These are phyloP conservation scores for Aureobasidium sp. DNA, from an alignment of 2,329 filamentous ascomycete genomes.

Conservation along the genomic window DNA sequence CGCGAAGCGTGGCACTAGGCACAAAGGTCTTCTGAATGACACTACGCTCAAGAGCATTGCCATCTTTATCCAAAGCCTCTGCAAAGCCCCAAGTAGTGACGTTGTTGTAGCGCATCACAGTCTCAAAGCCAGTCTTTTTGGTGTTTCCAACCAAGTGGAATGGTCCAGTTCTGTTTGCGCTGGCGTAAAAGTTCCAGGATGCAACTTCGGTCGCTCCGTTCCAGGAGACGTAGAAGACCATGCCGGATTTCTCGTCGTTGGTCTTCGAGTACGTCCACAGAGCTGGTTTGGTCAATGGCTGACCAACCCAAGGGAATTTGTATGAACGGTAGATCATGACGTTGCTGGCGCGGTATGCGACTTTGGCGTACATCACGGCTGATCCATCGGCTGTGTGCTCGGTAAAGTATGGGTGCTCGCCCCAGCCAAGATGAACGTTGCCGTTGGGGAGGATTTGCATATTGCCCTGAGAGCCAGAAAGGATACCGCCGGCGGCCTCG, in stretches of 20 bases:
- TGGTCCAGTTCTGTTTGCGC: conserved; percentile 29
- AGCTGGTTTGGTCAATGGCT: conserved; percentile 36
- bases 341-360: conserved; percentile 33
- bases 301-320: conserved; percentile 48
- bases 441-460: conserved; percentile 49
- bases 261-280: conserved; percentile 33
- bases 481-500: conserved; percentile 37
- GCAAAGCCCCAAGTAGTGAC: conserved; percentile 27
- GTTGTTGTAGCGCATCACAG: conserved; percentile 23
- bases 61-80: conserved; percentile 28
- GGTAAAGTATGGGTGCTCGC: conserved; percentile 38
- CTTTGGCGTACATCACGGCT: conserved; percentile 47
- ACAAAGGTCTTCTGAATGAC: conserved; percentile 32
- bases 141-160: conserved; percentile 34
- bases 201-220: conserved; percentile 45
- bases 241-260: conserved; percentile 25
- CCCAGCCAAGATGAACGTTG: conserved; percentile 53
- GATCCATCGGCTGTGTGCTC: conserved; percentile 42
- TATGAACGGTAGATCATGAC: conserved; percentile 51
- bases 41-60: conserved; percentile 27
- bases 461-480: conserved; percentile 46
- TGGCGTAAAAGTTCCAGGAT: conserved; percentile 46
- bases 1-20: conserved; percentile 26
- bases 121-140: conserved; percentile 40
- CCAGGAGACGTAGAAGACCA: conserved; percentile 48